phyloP scores from a whole-genome alignment of 1,284 basidiomycete species.

The Uromyces viciae-fabae region DNA sequence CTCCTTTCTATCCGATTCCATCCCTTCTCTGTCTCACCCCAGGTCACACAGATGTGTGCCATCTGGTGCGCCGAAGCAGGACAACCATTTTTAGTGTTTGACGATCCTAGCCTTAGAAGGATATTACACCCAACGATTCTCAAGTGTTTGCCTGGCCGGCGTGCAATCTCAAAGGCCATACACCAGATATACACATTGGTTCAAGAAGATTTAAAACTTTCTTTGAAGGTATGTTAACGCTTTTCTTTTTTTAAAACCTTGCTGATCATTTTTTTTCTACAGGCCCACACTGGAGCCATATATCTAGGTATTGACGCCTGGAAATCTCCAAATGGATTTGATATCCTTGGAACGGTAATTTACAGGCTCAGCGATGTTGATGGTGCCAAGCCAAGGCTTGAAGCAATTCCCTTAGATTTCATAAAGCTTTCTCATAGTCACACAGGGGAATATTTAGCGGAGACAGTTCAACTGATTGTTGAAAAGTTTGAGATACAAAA shows the following conservation, averaged over 20 bases:
- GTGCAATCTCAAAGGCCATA: too few species aligned
- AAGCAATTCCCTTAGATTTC: background rate
- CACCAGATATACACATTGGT: background rate
- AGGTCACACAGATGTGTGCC: too few species aligned
- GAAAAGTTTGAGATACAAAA: background rate
- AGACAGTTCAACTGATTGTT: background rate
- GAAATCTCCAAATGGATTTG: slow-evolving; percentile 9
- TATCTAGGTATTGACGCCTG: background rate
- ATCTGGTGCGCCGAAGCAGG: too few species aligned
- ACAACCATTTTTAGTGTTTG: too few species aligned
- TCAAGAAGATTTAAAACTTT: background rate
- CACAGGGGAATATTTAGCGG: background rate
- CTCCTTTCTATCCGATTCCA: too few species aligned
- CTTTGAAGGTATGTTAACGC: background rate
- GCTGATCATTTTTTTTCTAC: background rate
- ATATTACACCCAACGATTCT: too few species aligned
- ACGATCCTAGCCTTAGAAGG: background rate
- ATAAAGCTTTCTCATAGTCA: background rate
- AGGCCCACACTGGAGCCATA: background rate
- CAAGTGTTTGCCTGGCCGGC: background rate
- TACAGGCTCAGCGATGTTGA: background rate
- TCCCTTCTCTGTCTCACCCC: too few species aligned
- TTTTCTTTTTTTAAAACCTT: background rate
- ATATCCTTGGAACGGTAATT: slow-evolving; percentile 1
- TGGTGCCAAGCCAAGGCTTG: too few species aligned